Evolutionary conservation across 805 yeast genomes (phyloP).

Genomic region (Zygosaccharomyces bisporus): DNA sequence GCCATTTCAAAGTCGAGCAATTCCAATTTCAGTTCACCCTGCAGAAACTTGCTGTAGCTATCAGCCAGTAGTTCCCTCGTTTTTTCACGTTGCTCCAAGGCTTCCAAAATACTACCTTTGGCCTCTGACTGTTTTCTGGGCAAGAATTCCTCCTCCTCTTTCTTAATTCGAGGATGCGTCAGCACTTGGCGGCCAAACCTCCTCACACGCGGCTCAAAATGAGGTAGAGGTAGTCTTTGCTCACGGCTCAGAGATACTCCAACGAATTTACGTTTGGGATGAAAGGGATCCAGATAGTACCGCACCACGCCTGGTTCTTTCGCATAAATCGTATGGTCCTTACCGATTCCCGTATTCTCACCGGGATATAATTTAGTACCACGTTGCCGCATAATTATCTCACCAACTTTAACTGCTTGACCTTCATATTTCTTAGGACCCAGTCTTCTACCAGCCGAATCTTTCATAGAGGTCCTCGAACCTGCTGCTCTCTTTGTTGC

Average conservation of each 20-base stretch:
- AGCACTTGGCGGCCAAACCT: slow-evolving; percentile 76
- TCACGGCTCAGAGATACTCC: slow-evolving; percentile 76
- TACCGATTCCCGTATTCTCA: slow-evolving; percentile 83
- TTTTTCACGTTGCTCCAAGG: slow-evolving; percentile 40
- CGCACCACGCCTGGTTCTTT: slow-evolving; percentile 90
- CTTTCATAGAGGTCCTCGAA: slow-evolving; percentile 88
- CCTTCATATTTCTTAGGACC: slow-evolving; percentile 90
- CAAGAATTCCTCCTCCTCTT: slow-evolving; percentile 56
- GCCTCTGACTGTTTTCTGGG: slow-evolving; percentile 64
- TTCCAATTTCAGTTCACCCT: slow-evolving; percentile 18
- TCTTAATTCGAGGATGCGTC: slow-evolving; percentile 41
- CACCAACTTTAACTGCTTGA: slow-evolving; percentile 66
- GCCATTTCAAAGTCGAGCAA: slow-evolving; percentile 37
- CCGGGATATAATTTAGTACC: slow-evolving; percentile 96
- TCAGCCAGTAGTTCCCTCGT: slow-evolving; percentile 36
- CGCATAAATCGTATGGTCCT: slow-evolving; percentile 90
- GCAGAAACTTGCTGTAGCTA: slow-evolving; percentile 32
- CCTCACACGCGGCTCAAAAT: slow-evolving; percentile 83
- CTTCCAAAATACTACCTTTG: slow-evolving; percentile 48
- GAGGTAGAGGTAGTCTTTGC: slow-evolving; percentile 74
- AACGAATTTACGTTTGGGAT: slow-evolving; percentile 84
- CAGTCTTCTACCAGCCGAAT: slow-evolving; percentile 89
- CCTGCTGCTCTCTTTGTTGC: slow-evolving; percentile 95
- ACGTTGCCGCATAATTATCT: slow-evolving; percentile 87
- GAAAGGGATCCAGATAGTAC: slow-evolving; percentile 92